Conservation (phyloP, 2,329 filamentous ascomycete genomes). For the Coleophoma cylindrospora region DNA sequence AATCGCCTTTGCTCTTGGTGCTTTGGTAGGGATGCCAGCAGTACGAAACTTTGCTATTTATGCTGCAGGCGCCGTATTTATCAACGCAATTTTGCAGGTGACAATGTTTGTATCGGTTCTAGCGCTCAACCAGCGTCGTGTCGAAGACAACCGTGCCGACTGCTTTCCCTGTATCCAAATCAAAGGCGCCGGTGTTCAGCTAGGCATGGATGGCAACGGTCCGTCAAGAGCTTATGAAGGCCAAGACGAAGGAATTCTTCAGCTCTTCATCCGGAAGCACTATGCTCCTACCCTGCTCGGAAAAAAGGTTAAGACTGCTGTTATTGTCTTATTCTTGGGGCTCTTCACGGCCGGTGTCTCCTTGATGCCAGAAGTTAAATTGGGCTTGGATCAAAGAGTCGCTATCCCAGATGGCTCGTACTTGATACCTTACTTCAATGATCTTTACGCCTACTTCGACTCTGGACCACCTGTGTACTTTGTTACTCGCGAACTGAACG, state of each 20-base stretch:
- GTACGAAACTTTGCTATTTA: constrained; percentile 97
- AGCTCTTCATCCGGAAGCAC: constrained; percentile 82
- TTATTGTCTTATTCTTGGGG: constrained; percentile 80
- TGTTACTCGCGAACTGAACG: constrained; percentile 76
- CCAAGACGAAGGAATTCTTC: constrained; percentile 77
- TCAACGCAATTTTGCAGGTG: constrained; percentile 94
- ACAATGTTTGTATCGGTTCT: constrained; percentile 96
- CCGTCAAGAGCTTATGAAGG: constrained; percentile 34
- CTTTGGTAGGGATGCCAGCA: constrained; percentile 95
- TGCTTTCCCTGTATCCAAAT: constrained; percentile 88
- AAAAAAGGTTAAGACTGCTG: constrained; percentile 70
- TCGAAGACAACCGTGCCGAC: constrained; percentile 84
- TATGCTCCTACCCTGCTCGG: constrained; percentile 81
- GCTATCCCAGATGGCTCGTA: constrained; percentile 93
- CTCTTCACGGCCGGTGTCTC: constrained; percentile 82
- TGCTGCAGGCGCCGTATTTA: constrained; percentile 90
- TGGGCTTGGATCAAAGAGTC: constrained; percentile 91
- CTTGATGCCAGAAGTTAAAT: constrained; percentile 74
- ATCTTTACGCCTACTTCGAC: constrained; percentile 88
- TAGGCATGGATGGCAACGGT: constrained; percentile 54
- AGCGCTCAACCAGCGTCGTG: constrained; percentile 83
- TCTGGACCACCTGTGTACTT: constrained; percentile 95
- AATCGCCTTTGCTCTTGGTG: constrained; percentile 84
- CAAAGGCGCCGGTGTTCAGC: constrained; percentile 64
- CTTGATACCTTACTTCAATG: constrained; percentile 93